Conservation (phyloP, 202 grass and related monocot genomes). For the Cymbopogon flexuosus region DNA sequence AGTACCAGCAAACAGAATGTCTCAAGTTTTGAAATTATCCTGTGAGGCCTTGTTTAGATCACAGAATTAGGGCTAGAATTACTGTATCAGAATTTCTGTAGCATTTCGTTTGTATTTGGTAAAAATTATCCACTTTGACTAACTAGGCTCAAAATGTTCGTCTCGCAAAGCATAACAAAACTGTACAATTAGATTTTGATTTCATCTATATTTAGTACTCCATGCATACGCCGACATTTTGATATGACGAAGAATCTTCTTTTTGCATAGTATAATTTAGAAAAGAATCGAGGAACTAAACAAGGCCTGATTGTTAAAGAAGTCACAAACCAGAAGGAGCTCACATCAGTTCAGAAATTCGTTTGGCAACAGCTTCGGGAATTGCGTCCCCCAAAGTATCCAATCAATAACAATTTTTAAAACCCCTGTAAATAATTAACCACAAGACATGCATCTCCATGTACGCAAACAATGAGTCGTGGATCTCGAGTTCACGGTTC, state of each 20-base stretch:
- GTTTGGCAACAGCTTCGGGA: neutral
- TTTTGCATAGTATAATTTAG: too few relatives aligned
- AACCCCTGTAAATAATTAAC: neutral
- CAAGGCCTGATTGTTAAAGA: neutral
- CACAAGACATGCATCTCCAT: neutral
- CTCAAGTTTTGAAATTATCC: neutral
- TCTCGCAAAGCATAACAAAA: too few relatives aligned
- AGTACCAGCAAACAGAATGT: neutral
- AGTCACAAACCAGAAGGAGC: neutral
- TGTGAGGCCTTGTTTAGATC: neutral
- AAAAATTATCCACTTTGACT: too few relatives aligned
- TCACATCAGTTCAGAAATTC: neutral
- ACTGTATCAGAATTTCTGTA: too few relatives aligned
- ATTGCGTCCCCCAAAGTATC: neutral
- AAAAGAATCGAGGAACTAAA: too few relatives aligned
- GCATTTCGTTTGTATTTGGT: too few relatives aligned
- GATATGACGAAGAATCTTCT: too few relatives aligned
- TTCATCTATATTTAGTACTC: too few relatives aligned
- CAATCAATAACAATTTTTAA: neutral
- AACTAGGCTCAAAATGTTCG: too few relatives aligned
- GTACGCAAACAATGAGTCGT: neutral
- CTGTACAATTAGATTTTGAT: too few relatives aligned
- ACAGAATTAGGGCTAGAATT: too few relatives aligned
- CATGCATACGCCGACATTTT: too few relatives aligned
- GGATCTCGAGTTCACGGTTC: conserved; percentile 30